Conservation (phyloP, 2,329 filamentous ascomycete species). For the Amauroascus niger region DNA sequence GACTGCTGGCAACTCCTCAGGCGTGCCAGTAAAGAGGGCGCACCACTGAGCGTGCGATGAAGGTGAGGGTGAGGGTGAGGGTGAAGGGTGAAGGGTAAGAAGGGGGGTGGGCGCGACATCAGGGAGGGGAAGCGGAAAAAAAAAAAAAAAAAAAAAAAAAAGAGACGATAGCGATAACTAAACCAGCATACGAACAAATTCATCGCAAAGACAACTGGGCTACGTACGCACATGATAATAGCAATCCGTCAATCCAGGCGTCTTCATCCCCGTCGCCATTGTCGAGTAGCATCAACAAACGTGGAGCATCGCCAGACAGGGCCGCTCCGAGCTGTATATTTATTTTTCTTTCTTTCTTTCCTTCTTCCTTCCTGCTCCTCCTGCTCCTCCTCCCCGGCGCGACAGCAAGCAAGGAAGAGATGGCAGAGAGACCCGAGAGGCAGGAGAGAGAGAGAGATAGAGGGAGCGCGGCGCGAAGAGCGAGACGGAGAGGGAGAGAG, state of each 20-base stretch:
- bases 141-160: neutral
- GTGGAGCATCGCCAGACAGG: conserved; percentile 15
- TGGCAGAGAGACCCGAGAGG: too few relatives aligned
- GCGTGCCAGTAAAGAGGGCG: conserved; percentile 1
- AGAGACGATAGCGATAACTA: neutral
- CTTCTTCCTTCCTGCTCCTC: conserved; percentile 7
- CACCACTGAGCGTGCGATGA: too few relatives aligned
- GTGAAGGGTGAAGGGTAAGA: too few relatives aligned
- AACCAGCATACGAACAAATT: conserved; percentile 6
- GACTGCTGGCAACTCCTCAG: neutral
- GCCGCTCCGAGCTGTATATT: conserved; percentile 11
- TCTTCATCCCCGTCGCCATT: conserved; percentile 22
- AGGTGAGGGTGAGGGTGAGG: too few relatives aligned
- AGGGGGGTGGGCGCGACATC: neutral
- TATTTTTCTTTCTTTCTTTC: conserved; percentile 13
- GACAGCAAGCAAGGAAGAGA: too few relatives aligned
- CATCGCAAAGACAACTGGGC: conserved; percentile 15
- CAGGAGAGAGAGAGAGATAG: too few relatives aligned
- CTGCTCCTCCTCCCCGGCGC: neutral
- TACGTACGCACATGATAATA: conserved; percentile 15
- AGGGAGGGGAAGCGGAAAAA: neutral
- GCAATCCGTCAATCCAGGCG: conserved; percentile 15
- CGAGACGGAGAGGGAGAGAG: too few relatives aligned
- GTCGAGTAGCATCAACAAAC: conserved; percentile 18
- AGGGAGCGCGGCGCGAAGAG: too few relatives aligned